These are phyloP conservation scores for Nemania serpens DNA, from an alignment of 2,329 filamentous ascomycete species.

Conservation along the genomic window DNA sequence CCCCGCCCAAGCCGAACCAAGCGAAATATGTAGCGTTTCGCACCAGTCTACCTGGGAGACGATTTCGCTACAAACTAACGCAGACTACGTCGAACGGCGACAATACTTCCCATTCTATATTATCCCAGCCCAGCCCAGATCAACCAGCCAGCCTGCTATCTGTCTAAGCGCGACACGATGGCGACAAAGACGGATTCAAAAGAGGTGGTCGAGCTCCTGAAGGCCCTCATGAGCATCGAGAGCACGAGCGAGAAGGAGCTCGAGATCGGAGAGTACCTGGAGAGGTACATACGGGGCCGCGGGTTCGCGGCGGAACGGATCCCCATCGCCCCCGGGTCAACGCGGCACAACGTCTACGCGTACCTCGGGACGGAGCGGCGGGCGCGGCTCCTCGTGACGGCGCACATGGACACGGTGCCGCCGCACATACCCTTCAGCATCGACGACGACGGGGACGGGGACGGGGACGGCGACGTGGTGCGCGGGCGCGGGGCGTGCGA, in stretches of 20 bases:
- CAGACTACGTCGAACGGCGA: no score
- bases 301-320: conserved; percentile 45
- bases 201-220: conserved; percentile 38
- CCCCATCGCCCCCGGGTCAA: conserved; percentile 40
- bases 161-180: conserved; percentile 11
- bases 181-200: conserved; percentile 24
- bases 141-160: no score
- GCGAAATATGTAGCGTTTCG: neutral
- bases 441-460: conserved; percentile 37
- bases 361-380: conserved; percentile 42
- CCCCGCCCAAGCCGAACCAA: no score
- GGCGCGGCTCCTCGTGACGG: conserved; percentile 42
- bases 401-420: conserved; percentile 50
- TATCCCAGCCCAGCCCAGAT: no score
- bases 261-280: conserved; percentile 43
- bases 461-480: conserved; percentile 43
- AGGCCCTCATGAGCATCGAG: conserved; percentile 44
- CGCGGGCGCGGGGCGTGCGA: conserved; percentile 52
- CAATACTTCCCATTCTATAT: no score
- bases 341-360: conserved; percentile 46
- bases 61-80: no score
- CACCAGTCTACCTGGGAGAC: no score
- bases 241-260: conserved; percentile 46
- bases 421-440: conserved; percentile 57
- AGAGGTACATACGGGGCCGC: conserved; percentile 39